Percentiles rank a stretch among this genome's conserved stretches.
Conservation (phyloP, 1,284 basidiomycete genomes). For the Trichosporon coremiiforme region DNA sequence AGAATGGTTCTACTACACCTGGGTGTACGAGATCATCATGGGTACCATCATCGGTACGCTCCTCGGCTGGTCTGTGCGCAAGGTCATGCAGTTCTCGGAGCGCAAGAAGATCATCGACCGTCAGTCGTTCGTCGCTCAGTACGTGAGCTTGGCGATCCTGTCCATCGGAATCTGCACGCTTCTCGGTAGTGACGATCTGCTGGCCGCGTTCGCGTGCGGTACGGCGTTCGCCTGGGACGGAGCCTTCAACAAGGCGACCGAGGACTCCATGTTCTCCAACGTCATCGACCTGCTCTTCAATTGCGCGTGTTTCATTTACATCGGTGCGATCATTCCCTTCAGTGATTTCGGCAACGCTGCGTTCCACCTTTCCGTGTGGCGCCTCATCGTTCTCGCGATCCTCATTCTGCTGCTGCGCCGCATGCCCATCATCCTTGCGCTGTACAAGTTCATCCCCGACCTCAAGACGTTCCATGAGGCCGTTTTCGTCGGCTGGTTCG, state of each 20-base stretch:
- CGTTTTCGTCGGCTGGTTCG: slow-evolving; percentile 84
- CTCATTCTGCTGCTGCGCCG: slow-evolving; percentile 76
- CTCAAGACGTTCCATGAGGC: slow-evolving; percentile 84
- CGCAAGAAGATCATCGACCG: slow-evolving; percentile 87
- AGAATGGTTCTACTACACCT: slow-evolving; percentile 70
- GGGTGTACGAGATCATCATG: slow-evolving; percentile 79
- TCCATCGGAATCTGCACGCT: slow-evolving; percentile 79
- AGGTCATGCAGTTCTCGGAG: slow-evolving; percentile 95
- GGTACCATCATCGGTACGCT: slow-evolving; percentile 77
- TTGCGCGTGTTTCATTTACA: slow-evolving; percentile 84
- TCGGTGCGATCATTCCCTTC: slow-evolving; percentile 95
- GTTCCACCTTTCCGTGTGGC: slow-evolving; percentile 73
- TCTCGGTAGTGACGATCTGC: slow-evolving; percentile 88
- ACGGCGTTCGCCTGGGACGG: slow-evolving; percentile 95
- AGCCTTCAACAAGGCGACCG: slow-evolving; percentile 88
- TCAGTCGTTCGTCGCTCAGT: slow-evolving; percentile 89
- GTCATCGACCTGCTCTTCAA: slow-evolving; percentile 89
- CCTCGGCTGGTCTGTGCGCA: slow-evolving; percentile 79
- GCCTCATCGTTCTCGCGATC: slow-evolving; percentile 77
- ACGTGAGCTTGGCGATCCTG: slow-evolving; percentile 78
- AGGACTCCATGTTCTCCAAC: slow-evolving; percentile 91
- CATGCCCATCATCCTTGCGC: slow-evolving; percentile 75
- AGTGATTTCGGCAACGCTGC: slow-evolving; percentile 67
- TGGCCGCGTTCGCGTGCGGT: slow-evolving; percentile 93
- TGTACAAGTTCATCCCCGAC: slow-evolving; percentile 89